Evolutionary conservation across 108 stramenopile species (phyloP), one percentile per base, ranked within the genome.

Genomic region (Pseudonitzschia delicatissima): DNA sequence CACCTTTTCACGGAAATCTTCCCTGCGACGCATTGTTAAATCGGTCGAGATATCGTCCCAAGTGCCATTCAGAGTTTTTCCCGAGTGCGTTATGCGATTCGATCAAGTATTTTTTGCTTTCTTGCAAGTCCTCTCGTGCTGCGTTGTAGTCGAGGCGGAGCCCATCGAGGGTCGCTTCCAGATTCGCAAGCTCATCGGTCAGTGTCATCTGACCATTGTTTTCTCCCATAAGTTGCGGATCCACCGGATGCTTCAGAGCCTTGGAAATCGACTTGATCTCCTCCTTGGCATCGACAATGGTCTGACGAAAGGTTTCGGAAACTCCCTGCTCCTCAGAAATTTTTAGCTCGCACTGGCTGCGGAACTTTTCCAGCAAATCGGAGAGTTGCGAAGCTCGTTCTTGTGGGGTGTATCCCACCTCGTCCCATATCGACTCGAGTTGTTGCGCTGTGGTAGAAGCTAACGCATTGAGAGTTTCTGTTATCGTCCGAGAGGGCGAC

Each of bases 401-500:
- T 37, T 88, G 85, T 29, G 85, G 87, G 34, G 61, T 73, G 60
- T 90, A 87, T 3, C 94, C 94, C 2, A 95, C 87, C 57, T 82
- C 71, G 62, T 94, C 88, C 93, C 93, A 94, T 27, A 88, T 73
- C 20, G 76, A 68, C 32, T 90, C 89, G 18, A 93, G 78, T 51
- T 85, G 81, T 21, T 82, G 77, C 3, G 83, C 81, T 5, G 92
- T 90, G 9, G 80, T 77, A 3, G 76, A 58, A 6, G 85, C 86
- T 13, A 92, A 48, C 5, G 69, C 32, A 34, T 75, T 78, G 23
- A 86, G 55, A 0, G 82, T 78, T 63, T 81, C 80, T 7, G 80
- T 69, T 12, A 86, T 81, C 0, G 85, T 83, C 11, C 78, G 79
- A 8, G 81, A 82, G 11, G 79, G 85, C 2, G 80, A 75, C 7